Evolutionary conservation across 108 stramenopile species (phyloP).

Genomic region (Asterionellopsis glacialis): DNA sequence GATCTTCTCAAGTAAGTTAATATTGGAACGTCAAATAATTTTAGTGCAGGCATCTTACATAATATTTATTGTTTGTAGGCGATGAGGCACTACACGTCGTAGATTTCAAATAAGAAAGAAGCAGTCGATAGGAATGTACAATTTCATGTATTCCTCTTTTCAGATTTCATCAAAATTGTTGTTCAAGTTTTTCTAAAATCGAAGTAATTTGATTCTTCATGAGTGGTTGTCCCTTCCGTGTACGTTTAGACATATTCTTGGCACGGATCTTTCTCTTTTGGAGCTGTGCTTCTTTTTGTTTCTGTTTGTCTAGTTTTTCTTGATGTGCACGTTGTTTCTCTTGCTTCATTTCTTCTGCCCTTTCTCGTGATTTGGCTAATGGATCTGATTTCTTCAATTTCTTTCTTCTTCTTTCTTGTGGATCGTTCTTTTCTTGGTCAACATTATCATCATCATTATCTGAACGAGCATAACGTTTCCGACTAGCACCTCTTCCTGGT

Average conservation of each 20-base stretch:
- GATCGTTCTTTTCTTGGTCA: not conserved
- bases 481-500: slow-evolving; percentile 39
- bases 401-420: slow-evolving; percentile 24
- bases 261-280: slow-evolving; percentile 26
- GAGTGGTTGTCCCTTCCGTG: slow-evolving; percentile 44
- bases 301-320: not conserved
- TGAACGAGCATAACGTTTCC: slow-evolving; percentile 21
- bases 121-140: no score
- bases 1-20: no score
- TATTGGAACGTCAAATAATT: no score
- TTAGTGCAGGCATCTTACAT: no score
- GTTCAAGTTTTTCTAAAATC: slow-evolving; percentile 40
- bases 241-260: slow-evolving; percentile 37
- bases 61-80: no score
- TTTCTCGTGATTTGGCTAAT: slow-evolving; percentile 24
- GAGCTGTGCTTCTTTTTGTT: slow-evolving; percentile 9
- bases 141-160: no score
- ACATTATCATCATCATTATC: slow-evolving; percentile 6
- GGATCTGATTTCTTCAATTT: slow-evolving; percentile 30
- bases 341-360: slow-evolving; percentile 21
- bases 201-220: slow-evolving; percentile 46
- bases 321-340: slow-evolving; percentile 1
- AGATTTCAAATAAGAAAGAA: no score
- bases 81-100: no score
- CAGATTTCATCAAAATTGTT: not conserved